Evolutionary conservation across 192 early-diverging fungal genomes (phyloP).

Genomic region (Mortierella antarctica): DNA sequence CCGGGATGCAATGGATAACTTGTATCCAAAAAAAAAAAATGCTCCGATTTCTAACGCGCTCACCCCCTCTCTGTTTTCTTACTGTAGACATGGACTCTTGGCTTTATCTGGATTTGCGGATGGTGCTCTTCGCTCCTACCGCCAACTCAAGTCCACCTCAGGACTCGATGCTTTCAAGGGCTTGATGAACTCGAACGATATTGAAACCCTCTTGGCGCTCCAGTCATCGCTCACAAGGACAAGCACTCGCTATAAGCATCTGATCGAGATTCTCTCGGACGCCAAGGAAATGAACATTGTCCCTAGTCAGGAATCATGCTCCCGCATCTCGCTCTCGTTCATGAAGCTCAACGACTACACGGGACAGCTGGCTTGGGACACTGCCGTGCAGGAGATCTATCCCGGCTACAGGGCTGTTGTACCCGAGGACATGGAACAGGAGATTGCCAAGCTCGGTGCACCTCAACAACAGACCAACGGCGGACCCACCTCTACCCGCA

Average conservation of each 20-base stretch:
- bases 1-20: too few species aligned
- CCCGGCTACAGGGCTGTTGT: constrained; percentile 31
- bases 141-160: constrained; percentile 29
- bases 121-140: constrained; percentile 43
- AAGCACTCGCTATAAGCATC: constrained; percentile 36
- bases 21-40: too few species aligned
- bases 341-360: constrained; percentile 39
- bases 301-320: constrained; percentile 44
- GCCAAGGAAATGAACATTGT: constrained; percentile 52
- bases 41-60: background rate
- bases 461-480: background rate
- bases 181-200: constrained; percentile 15
- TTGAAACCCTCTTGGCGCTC: constrained; percentile 31
- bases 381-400: constrained; percentile 51
- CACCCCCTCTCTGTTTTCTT: background rate
- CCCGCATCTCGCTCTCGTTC: constrained; percentile 36
- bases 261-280: constrained; percentile 49
- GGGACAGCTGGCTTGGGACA: constrained; percentile 51
- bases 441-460: background rate
- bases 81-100: constrained; percentile 29
- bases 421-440: constrained; percentile 9
- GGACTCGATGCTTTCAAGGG: constrained; percentile 40
- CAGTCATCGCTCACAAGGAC: constrained; percentile 27
- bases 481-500: background rate
- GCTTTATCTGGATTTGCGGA: constrained; percentile 45